phyloP scores from a whole-genome alignment of 148 eudicot species.

The Drosera capensis region DNA sequence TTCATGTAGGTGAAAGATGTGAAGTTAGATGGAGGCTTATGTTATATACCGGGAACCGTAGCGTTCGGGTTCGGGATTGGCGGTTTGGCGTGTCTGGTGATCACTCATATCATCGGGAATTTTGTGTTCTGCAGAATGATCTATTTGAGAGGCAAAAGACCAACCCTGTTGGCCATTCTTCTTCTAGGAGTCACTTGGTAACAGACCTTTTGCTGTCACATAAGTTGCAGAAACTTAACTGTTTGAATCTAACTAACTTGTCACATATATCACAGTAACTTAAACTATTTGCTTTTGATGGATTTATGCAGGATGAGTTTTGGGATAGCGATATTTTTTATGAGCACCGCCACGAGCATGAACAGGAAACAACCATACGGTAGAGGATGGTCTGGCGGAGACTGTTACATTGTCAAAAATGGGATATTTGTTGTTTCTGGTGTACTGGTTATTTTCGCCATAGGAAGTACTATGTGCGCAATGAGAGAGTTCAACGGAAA shows the following conservation, averaged over 20 bases:
- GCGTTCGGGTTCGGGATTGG: conserved; percentile 46
- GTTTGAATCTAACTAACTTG: not conserved
- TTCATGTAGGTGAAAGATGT: not conserved
- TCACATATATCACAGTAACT: not conserved
- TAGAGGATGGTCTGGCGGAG: conserved; percentile 65
- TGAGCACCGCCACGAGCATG: conserved; percentile 46
- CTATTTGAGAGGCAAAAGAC: conserved; percentile 3
- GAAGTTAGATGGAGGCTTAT: not conserved
- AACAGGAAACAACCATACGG: conserved; percentile 41
- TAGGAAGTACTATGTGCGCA: conserved; percentile 2
- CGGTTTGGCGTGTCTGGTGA: conserved; percentile 27
- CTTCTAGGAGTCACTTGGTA: not conserved
- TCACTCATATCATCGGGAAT: conserved; percentile 42
- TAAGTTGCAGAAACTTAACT: not conserved
- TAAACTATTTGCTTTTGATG: not conserved
- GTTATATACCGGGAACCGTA: not conserved
- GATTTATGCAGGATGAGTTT: conserved; percentile 39
- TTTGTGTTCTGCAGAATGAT: conserved; percentile 15
- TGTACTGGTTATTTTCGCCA: conserved; percentile 22
- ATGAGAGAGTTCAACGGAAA: too few species aligned
- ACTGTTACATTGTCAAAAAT: conserved; percentile 56
- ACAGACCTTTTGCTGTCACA: not conserved
- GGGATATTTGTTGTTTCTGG: conserved; percentile 46
- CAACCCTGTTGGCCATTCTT: not conserved
- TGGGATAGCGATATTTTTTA: conserved; percentile 16